These are phyloP conservation scores for Hondaea fermentalgiana DNA, from an alignment of 108 stramenopile genomes.

Conservation along the genomic window DNA sequence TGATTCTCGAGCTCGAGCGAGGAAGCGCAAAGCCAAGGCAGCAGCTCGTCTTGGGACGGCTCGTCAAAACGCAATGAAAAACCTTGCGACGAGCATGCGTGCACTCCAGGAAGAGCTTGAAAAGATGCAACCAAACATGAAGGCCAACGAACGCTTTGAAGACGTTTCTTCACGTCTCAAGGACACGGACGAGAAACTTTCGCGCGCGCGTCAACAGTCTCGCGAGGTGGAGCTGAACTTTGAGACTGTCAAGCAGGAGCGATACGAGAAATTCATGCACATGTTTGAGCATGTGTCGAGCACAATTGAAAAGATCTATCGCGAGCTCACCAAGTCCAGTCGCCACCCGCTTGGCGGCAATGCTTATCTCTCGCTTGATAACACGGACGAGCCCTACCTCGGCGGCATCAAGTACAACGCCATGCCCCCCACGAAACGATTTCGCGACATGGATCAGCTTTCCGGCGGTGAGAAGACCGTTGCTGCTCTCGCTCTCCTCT, in stretches of 20 bases:
- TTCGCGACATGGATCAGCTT: constrained; percentile 97
- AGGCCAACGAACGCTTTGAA: constrained; percentile 77
- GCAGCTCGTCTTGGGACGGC: background rate
- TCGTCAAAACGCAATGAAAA: background rate
- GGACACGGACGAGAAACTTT: constrained; percentile 64
- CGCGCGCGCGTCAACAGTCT: constrained; percentile 59
- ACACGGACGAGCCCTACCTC: constrained; percentile 85
- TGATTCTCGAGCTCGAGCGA: too few relatives aligned
- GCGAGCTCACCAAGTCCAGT: constrained; percentile 77
- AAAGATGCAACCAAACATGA: constrained; percentile 88
- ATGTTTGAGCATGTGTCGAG: constrained; percentile 76
- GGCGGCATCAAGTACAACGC: constrained; percentile 97
- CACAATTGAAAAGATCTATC: constrained; percentile 82
- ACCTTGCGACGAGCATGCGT: constrained; percentile 50
- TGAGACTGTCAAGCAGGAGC: constrained; percentile 59
- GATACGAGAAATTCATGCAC: constrained; percentile 68
- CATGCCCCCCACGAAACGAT: constrained; percentile 97
- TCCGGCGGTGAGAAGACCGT: constrained; percentile 99
- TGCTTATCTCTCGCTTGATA: constrained; percentile 76
- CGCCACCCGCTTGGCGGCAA: constrained; percentile 87
- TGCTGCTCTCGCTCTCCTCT: constrained; percentile 90
- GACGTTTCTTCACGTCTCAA: constrained; percentile 60
- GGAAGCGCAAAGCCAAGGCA: too few relatives aligned
- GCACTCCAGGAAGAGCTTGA: constrained; percentile 70
- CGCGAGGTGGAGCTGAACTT: constrained; percentile 65